phyloP scores from a whole-genome alignment of 441 rosid genomes.

The Dalechampia spathulata region DNA sequence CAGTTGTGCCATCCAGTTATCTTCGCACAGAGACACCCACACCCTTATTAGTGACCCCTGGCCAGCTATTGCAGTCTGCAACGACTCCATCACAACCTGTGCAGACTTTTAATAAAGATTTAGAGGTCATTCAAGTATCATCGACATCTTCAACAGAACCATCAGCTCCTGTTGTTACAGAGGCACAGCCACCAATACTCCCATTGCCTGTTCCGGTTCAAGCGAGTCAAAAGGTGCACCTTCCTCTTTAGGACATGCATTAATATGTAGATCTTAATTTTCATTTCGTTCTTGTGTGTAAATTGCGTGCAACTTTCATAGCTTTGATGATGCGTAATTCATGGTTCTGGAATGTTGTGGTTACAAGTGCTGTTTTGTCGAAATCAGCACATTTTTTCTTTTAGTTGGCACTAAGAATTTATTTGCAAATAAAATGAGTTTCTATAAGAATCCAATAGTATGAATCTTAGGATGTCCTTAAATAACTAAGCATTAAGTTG shows the following conservation, averaged over 20 bases:
- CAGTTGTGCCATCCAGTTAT: slow-evolving; percentile 35
- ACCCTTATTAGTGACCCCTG: slow-evolving; percentile 66
- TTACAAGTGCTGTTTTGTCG: no score
- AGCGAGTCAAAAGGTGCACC: slow-evolving; percentile 37
- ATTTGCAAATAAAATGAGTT: no score
- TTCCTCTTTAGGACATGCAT: neutral
- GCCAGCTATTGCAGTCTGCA: slow-evolving; percentile 61
- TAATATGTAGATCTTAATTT: neutral
- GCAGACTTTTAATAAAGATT: slow-evolving; percentile 52
- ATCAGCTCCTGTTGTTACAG: slow-evolving; percentile 34
- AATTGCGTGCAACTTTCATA: neutral
- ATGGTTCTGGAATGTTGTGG: no score
- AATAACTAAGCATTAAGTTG: no score
- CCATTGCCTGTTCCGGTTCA: slow-evolving; percentile 65
- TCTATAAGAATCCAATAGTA: no score
- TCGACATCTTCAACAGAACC: slow-evolving; percentile 39
- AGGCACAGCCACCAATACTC: slow-evolving; percentile 73
- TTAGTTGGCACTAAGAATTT: no score
- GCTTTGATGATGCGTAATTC: no score
- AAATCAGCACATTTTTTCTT: no score
- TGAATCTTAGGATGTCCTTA: no score
- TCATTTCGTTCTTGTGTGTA: neutral
- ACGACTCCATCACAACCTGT: slow-evolving; percentile 44
- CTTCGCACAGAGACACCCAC: slow-evolving; percentile 36
- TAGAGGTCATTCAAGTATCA: slow-evolving; percentile 59